Evolutionary conservation across 345 rosid genomes (phyloP), one percentile per base, ranked within the genome.

Genomic region (Stellera chamaejasme): DNA sequence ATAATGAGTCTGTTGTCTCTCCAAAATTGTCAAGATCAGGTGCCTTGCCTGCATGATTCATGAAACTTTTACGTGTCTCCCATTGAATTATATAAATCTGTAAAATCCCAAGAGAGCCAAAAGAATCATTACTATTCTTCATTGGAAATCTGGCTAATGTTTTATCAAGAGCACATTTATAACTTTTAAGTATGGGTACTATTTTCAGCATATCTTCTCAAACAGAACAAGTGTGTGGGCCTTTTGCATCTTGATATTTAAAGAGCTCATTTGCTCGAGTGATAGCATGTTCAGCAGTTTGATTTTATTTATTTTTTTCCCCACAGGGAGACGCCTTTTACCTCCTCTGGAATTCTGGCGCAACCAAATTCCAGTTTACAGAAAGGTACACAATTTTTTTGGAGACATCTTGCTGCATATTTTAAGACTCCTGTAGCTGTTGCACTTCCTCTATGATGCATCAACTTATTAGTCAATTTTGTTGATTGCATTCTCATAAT

Each of bases 271-370:
- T 23, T 25, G 54, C 11, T 27, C n/a, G 39, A 12, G 10, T 36
- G 25, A 39, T 13, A 11, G 45, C 55, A 48, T 48, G 13, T 19
- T 63, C 42, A 65, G 62, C 56, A 58, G 43, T 66, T 63, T 44
- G 48, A 43, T 55, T 54, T 27, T 19, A 59, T 62, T 65, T 32
- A 19, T 19, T 19, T 48, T 44, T 26, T 26, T 44, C 61, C 44
- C 69, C 68, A 71, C 83, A 90, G 97, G 97, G 56, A 81, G 96
- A 71, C 50, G 83, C 55, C 89, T 87, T 54, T 49, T 87, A 58
- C 89, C 96, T 56, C 9, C 76, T 15, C 66, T 90, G 49, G 85
- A 85, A 52, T 90, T 74, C 73, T 90, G 96, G 96, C 87, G 88
- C 59, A 85, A 87, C 70, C 83, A 90, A 78, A 55, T 79, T 55